Evolutionary conservation across 176 grass and related monocot species (phyloP).

Genomic region (Urochloa ruziziensis): DNA sequence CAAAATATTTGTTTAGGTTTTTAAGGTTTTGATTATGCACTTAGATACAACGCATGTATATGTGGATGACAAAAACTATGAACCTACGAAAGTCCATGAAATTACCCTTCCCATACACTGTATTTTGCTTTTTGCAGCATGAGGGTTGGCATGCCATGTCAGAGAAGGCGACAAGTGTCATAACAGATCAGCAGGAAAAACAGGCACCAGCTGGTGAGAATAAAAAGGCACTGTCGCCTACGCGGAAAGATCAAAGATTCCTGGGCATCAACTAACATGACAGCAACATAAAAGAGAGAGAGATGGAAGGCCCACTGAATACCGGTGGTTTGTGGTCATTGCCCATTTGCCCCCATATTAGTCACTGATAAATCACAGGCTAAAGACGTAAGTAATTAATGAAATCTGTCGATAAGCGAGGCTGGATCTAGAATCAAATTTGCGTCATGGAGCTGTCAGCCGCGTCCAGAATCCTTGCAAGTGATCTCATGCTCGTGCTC

Average conservation of each 20-base stretch:
- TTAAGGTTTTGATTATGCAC: too few species aligned
- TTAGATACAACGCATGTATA: too few species aligned
- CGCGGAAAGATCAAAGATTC: conserved; percentile 17
- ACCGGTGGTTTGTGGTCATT: background rate
- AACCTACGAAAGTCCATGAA: background rate
- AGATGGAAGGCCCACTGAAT: background rate
- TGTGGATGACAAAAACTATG: too few species aligned
- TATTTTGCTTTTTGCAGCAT: background rate
- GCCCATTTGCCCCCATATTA: background rate
- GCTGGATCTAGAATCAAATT: background rate
- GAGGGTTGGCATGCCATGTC: background rate
- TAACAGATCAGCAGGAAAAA: background rate
- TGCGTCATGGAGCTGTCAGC: background rate
- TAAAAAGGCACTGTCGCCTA: background rate
- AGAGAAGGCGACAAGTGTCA: conserved; percentile 15
- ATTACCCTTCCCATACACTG: background rate
- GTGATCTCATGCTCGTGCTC: background rate
- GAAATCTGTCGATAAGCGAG: background rate
- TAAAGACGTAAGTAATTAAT: background rate
- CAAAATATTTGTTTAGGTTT: too few species aligned
- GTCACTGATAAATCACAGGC: background rate
- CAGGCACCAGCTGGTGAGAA: background rate
- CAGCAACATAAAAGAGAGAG: background rate
- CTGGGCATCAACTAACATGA: conserved; percentile 26
- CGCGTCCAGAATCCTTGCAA: background rate